A percentile compares a stretch with the other conserved stretches of the same genome.
Conservation (phyloP, 345 rosid species). For the Sisymbrium irio region DNA sequence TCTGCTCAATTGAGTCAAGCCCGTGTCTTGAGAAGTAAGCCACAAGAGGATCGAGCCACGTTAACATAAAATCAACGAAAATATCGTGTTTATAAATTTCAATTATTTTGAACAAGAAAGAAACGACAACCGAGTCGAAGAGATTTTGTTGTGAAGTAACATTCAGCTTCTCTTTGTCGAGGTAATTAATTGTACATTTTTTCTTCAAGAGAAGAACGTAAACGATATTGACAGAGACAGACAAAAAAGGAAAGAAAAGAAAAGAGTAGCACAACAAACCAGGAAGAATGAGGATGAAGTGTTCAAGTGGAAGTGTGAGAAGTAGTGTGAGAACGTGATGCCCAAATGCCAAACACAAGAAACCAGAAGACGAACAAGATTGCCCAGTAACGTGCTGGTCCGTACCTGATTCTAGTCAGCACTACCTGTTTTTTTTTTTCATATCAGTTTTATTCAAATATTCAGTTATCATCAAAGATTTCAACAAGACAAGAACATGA, state of each 20-base stretch:
- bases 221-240: constrained; percentile 15
- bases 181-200: constrained; percentile 17
- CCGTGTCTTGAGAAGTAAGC: no score
- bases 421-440: constrained; percentile 58
- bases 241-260: neutral
- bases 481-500: constrained; percentile 4
- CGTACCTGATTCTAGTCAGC: constrained; percentile 85
- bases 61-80: neutral
- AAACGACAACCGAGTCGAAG: no score
- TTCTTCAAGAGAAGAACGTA: neutral
- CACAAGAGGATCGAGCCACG: neutral
- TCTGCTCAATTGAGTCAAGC: no score
- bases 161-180: neutral
- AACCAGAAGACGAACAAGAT: constrained; percentile 94
- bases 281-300: neutral
- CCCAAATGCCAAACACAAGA: constrained; percentile 97
- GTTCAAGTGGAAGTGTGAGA: constrained; percentile 29
- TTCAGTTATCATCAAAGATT: neutral
- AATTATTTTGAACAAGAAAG: neutral
- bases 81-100: neutral
- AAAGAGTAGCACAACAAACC: neutral
- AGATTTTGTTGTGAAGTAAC: no score
- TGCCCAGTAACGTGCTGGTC: constrained; percentile 98
- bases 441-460: neutral
- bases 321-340: constrained; percentile 48